Conservation (phyloP, 305 asterid species). For the Fraxinus greggii region DNA sequence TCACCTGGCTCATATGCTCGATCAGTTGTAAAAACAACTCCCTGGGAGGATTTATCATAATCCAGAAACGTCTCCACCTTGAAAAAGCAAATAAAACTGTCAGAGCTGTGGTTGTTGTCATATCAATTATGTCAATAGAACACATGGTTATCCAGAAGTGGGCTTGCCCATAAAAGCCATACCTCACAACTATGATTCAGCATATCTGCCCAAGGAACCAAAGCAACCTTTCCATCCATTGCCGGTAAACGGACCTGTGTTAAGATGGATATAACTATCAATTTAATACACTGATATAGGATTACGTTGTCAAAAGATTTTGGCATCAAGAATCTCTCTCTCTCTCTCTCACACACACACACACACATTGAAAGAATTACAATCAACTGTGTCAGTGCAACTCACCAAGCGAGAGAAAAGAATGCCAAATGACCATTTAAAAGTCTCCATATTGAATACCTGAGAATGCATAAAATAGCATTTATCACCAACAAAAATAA, state of each 20-base stretch:
- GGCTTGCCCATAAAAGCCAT: constrained; percentile 23
- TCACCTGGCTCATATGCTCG: constrained; percentile 98
- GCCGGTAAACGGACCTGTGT: constrained; percentile 86
- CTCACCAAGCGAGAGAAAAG: constrained; percentile 97
- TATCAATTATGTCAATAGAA: constrained; percentile 1
- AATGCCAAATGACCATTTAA: constrained; percentile 91
- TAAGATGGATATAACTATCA: background rate
- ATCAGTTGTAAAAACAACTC: constrained; percentile 88
- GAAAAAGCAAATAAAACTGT: constrained; percentile 28
- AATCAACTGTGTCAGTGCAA: constrained; percentile 9
- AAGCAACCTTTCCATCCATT: constrained; percentile 81
- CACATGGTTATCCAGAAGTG: constrained; percentile 10
- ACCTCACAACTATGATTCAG: constrained; percentile 89
- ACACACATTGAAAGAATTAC: background rate
- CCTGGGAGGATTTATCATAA: constrained; percentile 81
- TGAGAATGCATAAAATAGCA: constrained; percentile 31
- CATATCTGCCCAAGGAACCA: constrained; percentile 99
- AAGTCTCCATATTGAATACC: constrained; percentile 83
- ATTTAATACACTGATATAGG: background rate
- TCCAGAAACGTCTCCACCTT: constrained; percentile 91
- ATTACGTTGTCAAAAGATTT: background rate
- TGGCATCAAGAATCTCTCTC: background rate
- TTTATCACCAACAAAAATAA: background rate
- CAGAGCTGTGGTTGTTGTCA: constrained; percentile 21
- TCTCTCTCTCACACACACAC: background rate